Evolutionary conservation across 306 rosid species (phyloP), one percentile per base, ranked within the genome.

Genomic region (Canavalia ensiformis): DNA sequence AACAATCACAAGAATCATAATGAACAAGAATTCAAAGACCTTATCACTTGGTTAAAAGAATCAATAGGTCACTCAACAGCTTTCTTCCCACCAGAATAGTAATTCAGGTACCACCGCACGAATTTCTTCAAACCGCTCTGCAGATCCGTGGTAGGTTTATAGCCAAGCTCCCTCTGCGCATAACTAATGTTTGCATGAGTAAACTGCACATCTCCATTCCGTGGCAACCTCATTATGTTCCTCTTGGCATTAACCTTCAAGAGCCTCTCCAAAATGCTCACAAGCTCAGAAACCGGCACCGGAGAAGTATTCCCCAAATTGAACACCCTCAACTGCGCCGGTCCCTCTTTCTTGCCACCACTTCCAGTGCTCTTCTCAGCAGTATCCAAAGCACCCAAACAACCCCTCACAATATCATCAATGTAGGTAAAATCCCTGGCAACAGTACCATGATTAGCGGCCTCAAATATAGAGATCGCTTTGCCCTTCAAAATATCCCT

Each of bases 331-430:
- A 95, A 86, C 77, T 95, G 99, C 0, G 99, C 99, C 3, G 96
- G 91, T 13, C 93, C 87, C 81, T 67, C 90, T 91, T 93, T 95
- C 95, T 89, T 93, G 78, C 99, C 99, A 10, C 99, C 99, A 85
- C 95, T 93, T 1, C 99, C 99, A 0, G 98, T 95, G 58, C 99
- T 95, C 91, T 91, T 93, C 92, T 91, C 97, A 0, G 99, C 97
- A 0, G 99, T 95, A 64, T 95, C 99, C 90, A 95, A 83, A 5
- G 99, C 89, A 4, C 91, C 97, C 84, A 95, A 87, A 76, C 99
- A 95, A 0, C 99, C 99, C 78, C 86, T 90, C 81, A 95, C 99
- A 82, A 95, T 93, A 37, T 95, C 99, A 91, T 95, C 99, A 83
- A 95, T 93, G 86, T 91, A 95, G 39, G 99, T 95, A 68, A 95